These are phyloP conservation scores for Aureobasidium sp. DNA, from an alignment of 2,329 filamentous ascomycete genomes.

Conservation along the genomic window DNA sequence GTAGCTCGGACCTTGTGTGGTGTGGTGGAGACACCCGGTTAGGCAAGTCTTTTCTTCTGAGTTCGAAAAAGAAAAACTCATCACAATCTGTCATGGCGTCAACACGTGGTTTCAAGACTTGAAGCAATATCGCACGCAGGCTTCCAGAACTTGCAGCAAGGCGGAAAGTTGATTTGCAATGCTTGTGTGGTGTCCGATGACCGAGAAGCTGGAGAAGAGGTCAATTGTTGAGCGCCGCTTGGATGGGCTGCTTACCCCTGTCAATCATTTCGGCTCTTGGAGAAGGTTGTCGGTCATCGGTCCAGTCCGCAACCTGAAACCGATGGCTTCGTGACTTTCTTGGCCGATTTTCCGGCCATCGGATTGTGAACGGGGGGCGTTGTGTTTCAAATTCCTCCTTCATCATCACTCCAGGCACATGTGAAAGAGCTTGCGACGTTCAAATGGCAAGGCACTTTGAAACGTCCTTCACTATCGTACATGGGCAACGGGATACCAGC, in stretches of 20 bases:
- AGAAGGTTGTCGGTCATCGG: conserved; percentile 10
- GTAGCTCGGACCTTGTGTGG: not conserved
- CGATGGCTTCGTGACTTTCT: not conserved
- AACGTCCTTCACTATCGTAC: not conserved
- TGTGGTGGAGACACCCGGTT: not conserved
- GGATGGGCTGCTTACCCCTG: not conserved
- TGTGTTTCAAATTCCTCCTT: not conserved
- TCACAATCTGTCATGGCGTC: not conserved
- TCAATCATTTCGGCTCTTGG: conserved; percentile 8
- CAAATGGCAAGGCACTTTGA: not conserved
- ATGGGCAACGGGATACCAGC: not conserved
- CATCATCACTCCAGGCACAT: not conserved
- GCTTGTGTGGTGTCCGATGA: not conserved
- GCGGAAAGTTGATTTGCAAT: not conserved
- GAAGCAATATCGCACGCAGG: not conserved
- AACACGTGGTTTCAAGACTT: not conserved
- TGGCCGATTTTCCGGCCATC: conserved; percentile 1
- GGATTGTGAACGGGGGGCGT: not conserved
- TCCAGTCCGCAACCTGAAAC: conserved; percentile 9
- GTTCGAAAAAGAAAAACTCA: not conserved
- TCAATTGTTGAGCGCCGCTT: conserved; percentile 4
- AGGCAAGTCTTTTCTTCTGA: not conserved
- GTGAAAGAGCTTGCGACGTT: not conserved
- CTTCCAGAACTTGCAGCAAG: not conserved
- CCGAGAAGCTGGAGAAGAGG: not conserved